phyloP scores from a whole-genome alignment of 192 early-diverging fungal genomes.

The Linnemannia exigua region DNA sequence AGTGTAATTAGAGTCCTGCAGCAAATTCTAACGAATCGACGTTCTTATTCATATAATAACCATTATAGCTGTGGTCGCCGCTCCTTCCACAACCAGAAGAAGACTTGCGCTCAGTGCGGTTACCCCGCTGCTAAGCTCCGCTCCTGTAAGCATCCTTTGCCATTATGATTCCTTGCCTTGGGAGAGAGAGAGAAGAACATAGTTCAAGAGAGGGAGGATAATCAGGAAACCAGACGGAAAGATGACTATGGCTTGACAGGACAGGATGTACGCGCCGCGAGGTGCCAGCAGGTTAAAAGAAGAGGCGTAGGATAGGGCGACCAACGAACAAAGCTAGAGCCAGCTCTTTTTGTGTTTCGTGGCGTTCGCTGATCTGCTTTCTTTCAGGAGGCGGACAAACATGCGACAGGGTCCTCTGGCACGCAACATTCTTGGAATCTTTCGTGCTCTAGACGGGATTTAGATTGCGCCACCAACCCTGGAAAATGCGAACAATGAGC shows the following conservation, averaged over 20 bases:
- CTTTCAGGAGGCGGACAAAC: neutral
- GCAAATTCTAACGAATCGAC: too few species aligned
- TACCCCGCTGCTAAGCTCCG: slow-evolving; percentile 99
- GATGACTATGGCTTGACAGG: neutral
- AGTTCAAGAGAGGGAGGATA: too few species aligned
- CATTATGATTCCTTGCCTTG: neutral
- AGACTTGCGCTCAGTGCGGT: slow-evolving; percentile 99
- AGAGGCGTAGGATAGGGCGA: neutral
- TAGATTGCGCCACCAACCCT: slow-evolving; percentile 1
- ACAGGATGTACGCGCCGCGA: neutral
- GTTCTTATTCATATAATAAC: neutral
- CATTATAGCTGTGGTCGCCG: slow-evolving; percentile 85
- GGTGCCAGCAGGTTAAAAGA: neutral
- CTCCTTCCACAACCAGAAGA: slow-evolving; percentile 99
- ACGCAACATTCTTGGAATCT: neutral
- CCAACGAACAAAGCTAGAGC: neutral
- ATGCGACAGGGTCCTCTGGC: neutral
- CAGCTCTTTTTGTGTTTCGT: neutral
- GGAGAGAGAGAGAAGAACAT: neutral
- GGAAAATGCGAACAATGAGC: neutral
- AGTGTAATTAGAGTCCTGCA: neutral
- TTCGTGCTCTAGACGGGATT: neutral
- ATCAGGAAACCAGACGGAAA: neutral
- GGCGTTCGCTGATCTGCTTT: neutral
- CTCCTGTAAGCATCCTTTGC: slow-evolving; percentile 74